Evolutionary conservation across 352 stramenopile genomes (phyloP).

Genomic region (Globisporangium middletonii): DNA sequence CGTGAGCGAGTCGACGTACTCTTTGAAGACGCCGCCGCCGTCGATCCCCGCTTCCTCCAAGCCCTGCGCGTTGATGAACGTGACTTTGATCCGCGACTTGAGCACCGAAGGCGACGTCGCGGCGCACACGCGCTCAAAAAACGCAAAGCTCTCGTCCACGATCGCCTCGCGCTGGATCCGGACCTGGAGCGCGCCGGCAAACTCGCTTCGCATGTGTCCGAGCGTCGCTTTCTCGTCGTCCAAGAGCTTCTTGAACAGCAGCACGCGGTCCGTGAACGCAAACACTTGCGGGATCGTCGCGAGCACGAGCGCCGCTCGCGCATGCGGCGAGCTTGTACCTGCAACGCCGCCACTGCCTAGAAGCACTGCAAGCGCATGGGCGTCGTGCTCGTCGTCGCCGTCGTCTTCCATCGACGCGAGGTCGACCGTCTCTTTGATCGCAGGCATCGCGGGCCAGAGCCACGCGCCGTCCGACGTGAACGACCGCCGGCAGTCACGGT

Average conservation of each 20-base stretch:
- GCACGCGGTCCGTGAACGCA: slow-evolving; percentile 68
- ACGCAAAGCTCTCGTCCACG: slow-evolving; percentile 87
- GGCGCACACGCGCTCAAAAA: slow-evolving; percentile 57
- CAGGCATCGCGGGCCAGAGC: slow-evolving; percentile 69
- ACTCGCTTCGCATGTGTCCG: slow-evolving; percentile 48
- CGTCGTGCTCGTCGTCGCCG: slow-evolving; percentile 17
- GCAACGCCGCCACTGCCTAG: slow-evolving; percentile 16
- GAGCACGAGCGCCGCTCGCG: slow-evolving; percentile 48
- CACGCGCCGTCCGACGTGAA: slow-evolving; percentile 44
- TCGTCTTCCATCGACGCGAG: slow-evolving; percentile 61
- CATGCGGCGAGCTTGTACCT: slow-evolving; percentile 23
- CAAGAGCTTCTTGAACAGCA: slow-evolving; percentile 68
- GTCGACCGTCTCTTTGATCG: slow-evolving; percentile 57
- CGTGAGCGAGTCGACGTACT: slow-evolving; percentile 91
- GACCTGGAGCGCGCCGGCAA: slow-evolving; percentile 44
- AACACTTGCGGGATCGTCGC: slow-evolving; percentile 77
- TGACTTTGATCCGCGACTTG: slow-evolving; percentile 90
- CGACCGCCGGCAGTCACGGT: slow-evolving; percentile 50
- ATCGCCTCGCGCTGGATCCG: slow-evolving; percentile 77
- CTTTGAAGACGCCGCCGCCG: slow-evolving; percentile 97
- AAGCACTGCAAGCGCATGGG: slow-evolving; percentile 43
- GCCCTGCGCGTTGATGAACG: slow-evolving; percentile 91
- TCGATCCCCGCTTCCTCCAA: slow-evolving; percentile 95
- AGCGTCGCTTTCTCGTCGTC: slow-evolving; percentile 54
- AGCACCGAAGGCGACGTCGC: slow-evolving; percentile 59